phyloP scores from a whole-genome alignment of 495 filamentous ascomycete genomes.

The Polyplosphaeria fusca region DNA sequence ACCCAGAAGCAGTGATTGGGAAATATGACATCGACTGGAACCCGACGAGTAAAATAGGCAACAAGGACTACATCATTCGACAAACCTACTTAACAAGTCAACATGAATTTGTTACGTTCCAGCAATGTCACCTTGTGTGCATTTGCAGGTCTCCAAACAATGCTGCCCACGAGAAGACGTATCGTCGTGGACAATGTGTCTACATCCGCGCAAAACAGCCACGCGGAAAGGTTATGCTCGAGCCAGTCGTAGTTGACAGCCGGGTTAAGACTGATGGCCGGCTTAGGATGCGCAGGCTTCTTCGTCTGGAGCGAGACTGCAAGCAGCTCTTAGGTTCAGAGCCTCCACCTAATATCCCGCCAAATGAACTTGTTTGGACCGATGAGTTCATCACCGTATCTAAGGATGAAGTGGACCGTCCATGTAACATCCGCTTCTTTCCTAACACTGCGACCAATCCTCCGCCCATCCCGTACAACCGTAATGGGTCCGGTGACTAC shows the following conservation, averaged over 20 bases:
- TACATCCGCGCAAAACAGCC: conserved; percentile 39
- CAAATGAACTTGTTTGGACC: conserved; percentile 67
- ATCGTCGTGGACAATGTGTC: conserved; percentile 52
- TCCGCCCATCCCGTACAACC: conserved; percentile 59
- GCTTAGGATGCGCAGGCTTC: conserved; percentile 48
- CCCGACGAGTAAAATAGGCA: conserved; percentile 44
- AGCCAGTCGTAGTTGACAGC: conserved; percentile 54
- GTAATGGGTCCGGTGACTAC: conserved; percentile 58
- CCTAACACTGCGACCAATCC: conserved; percentile 23
- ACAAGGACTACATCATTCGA: conserved; percentile 60
- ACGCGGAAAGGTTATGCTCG: conserved; percentile 39
- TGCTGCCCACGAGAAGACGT: conserved; percentile 24
- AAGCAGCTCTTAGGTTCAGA: conserved; percentile 26
- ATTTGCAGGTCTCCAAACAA: conserved; percentile 28
- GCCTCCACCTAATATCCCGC: conserved; percentile 31
- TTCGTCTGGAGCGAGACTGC: conserved; percentile 46
- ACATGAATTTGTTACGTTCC: conserved; percentile 54
- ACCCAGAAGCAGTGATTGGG: background rate
- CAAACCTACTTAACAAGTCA: conserved; percentile 59
- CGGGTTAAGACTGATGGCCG: conserved; percentile 41
- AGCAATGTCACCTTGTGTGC: conserved; percentile 44
- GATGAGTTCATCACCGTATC: conserved; percentile 44
- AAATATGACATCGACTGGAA: conserved; percentile 40
- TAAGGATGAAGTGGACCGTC: conserved; percentile 46
- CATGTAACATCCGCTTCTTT: conserved; percentile 60